Evolutionary conservation across 176 grass and related monocot genomes (phyloP).

Genomic region (Panicum miliaceum): DNA sequence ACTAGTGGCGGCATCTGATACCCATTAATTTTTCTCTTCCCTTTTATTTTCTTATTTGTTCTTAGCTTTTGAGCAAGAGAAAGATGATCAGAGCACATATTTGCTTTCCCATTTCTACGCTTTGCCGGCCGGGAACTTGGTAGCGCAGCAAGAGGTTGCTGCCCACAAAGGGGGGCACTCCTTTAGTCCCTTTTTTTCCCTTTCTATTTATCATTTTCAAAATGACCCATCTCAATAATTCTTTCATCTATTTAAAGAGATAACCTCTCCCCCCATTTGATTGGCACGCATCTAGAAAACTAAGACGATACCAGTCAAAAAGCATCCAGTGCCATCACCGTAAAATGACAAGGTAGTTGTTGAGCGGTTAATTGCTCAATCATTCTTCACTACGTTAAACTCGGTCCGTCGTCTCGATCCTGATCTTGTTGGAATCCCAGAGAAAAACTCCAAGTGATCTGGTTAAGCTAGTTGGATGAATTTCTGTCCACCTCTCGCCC

Average conservation of each 20-base stretch:
- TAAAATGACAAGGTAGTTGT: conserved; percentile 41
- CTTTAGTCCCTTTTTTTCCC: not conserved
- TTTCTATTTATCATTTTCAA: not conserved
- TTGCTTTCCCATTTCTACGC: conserved; percentile 19
- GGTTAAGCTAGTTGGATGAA: not conserved
- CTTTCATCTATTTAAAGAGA: not conserved
- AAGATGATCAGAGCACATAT: not conserved
- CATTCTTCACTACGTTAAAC: not conserved
- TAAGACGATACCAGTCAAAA: conserved; percentile 19
- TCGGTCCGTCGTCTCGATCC: not conserved
- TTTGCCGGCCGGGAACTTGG: conserved; percentile 30
- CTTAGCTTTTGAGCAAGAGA: conserved; percentile 9
- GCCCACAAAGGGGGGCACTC: not conserved
- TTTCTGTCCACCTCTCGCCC: not conserved
- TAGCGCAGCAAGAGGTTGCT: conserved; percentile 32
- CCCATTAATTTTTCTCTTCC: not conserved
- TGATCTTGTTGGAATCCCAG: not conserved
- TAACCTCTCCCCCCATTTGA: not conserved
- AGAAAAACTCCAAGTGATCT: not conserved
- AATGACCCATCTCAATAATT: not conserved
- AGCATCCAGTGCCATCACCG: not conserved
- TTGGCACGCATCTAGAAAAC: conserved; percentile 9
- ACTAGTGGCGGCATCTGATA: conserved; percentile 3
- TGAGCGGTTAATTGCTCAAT: conserved; percentile 40
- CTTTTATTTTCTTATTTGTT: not conserved